These are phyloP conservation scores for Fusarium decemcellulare DNA, from an alignment of 2,329 filamentous ascomycete species.

Conservation along the genomic window DNA sequence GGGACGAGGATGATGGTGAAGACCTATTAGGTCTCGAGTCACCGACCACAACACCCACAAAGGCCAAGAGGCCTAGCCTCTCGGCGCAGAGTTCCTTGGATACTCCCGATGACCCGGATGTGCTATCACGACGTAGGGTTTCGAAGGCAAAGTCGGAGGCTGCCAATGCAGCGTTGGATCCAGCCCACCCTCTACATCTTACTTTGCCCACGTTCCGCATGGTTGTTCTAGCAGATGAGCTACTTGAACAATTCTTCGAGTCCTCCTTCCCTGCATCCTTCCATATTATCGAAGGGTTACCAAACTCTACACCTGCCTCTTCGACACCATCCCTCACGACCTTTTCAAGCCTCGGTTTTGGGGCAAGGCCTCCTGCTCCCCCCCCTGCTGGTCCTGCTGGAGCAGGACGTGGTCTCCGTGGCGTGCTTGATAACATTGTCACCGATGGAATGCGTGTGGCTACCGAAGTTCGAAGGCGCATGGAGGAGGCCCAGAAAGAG, in stretches of 20 bases:
- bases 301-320: slow-evolving; percentile 48
- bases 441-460: slow-evolving; percentile 98
- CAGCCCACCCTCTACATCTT: slow-evolving; percentile 93
- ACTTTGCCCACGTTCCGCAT: slow-evolving; percentile 98
- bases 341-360: slow-evolving; percentile 80
- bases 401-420: slow-evolving; percentile 83
- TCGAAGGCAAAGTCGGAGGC: slow-evolving; percentile 80
- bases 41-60: slow-evolving; percentile 58
- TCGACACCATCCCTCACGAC: slow-evolving; percentile 81
- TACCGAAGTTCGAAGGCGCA: slow-evolving; percentile 88
- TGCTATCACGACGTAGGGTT: slow-evolving; percentile 52
- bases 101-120: slow-evolving; percentile 28
- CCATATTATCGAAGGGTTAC: slow-evolving; percentile 80
- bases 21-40: slow-evolving; percentile 74
- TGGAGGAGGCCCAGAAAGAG: slow-evolving; percentile 96
- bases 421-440: slow-evolving; percentile 97
- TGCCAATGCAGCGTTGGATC: slow-evolving; percentile 92
- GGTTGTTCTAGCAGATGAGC: slow-evolving; percentile 96
- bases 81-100: slow-evolving; percentile 52
- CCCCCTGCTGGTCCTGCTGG: slow-evolving; percentile 56
- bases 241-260: slow-evolving; percentile 97
- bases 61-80: slow-evolving; percentile 59
- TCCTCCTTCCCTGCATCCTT: slow-evolving; percentile 95
- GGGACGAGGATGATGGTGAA: slow-evolving; percentile 76
- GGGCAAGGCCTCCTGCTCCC: slow-evolving; percentile 56